Conservation (phyloP, 2,329 filamentous ascomycete genomes). For the Thelonectria blattea region DNA sequence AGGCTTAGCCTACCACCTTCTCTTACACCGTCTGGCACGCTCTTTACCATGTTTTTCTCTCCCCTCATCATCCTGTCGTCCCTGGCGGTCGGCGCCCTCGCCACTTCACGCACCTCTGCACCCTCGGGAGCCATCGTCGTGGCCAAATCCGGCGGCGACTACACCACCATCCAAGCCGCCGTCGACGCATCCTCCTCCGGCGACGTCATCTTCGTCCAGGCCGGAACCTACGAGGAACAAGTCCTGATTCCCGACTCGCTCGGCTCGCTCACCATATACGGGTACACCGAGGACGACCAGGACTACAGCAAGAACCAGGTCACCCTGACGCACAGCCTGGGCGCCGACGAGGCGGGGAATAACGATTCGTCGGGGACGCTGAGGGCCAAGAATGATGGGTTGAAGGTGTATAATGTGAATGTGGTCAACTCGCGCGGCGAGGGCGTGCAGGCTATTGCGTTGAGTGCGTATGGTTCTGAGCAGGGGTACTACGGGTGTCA, state of each 20-base stretch:
- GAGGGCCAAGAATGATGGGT: constrained; percentile 51
- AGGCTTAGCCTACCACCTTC: not conserved
- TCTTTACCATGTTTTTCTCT: constrained; percentile 17
- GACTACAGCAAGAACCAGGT: constrained; percentile 63
- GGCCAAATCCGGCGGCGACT: constrained; percentile 43
- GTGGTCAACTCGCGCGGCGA: constrained; percentile 53
- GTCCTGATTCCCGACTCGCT: constrained; percentile 57
- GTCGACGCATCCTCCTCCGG: constrained; percentile 51
- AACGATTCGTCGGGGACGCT: constrained; percentile 60
- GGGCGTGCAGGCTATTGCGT: constrained; percentile 52
- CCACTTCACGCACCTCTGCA: constrained; percentile 38
- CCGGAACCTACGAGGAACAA: constrained; percentile 44
- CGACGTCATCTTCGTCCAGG: constrained; percentile 34
- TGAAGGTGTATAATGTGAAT: constrained; percentile 68
- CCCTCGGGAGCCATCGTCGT: constrained; percentile 42
- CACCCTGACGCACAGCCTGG: constrained; percentile 53
- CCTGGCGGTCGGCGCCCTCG: constrained; percentile 23
- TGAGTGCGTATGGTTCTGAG: constrained; percentile 43
- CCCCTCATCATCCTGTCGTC: constrained; percentile 20
- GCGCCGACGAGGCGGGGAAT: constrained; percentile 45
- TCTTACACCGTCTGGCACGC: not conserved
- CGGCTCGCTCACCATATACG: constrained; percentile 62
- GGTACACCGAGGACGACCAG: constrained; percentile 59
- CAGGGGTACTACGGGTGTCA: constrained; percentile 54
- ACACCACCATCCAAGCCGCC: constrained; percentile 56